Conservation (phyloP, 2,329 filamentous ascomycete genomes). For the Apiospora hydei region DNA sequence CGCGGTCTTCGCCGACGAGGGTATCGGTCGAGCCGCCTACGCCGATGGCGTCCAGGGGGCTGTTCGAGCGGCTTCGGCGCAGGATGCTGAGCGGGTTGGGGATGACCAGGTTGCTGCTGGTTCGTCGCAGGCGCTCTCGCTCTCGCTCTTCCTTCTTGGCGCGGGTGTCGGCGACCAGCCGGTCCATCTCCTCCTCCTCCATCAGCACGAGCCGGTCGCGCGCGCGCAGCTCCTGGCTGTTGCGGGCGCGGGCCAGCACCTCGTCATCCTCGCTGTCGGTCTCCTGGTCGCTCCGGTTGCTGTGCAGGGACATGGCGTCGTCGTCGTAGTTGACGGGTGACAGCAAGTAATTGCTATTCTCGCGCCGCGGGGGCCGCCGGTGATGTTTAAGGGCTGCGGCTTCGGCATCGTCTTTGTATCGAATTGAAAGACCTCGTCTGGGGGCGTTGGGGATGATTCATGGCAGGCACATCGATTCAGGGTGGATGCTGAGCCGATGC, state of each 20-base stretch:
- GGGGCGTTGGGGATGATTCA: conserved; percentile 13
- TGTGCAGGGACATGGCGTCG: conserved; percentile 72
- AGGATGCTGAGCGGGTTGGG: conserved; percentile 57
- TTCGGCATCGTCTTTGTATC: background rate
- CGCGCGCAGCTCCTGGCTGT: conserved; percentile 72
- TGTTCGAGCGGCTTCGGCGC: conserved; percentile 42
- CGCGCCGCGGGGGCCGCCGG: background rate
- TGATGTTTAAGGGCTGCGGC: background rate
- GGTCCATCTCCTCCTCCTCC: conserved; percentile 77
- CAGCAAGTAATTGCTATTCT: conserved; percentile 51
- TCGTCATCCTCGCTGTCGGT: conserved; percentile 80
- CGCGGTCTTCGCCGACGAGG: conserved; percentile 45
- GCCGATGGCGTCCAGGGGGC: conserved; percentile 48
- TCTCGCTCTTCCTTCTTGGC: conserved; percentile 52
- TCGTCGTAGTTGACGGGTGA: conserved; percentile 72
- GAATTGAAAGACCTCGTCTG: background rate
- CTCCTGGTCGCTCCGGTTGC: conserved; percentile 71
- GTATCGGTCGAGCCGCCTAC: conserved; percentile 55
- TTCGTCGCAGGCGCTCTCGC: conserved; percentile 51
- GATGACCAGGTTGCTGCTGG: conserved; percentile 54
- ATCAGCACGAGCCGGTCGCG: conserved; percentile 75
- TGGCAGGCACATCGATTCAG: conserved; percentile 10
- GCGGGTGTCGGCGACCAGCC: conserved; percentile 62
- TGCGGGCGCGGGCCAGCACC: conserved; percentile 69
- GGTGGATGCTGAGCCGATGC: conserved; percentile 14